Conservation (phyloP, 2,329 filamentous ascomycete species). For the Arthrobotrys sinensis region DNA sequence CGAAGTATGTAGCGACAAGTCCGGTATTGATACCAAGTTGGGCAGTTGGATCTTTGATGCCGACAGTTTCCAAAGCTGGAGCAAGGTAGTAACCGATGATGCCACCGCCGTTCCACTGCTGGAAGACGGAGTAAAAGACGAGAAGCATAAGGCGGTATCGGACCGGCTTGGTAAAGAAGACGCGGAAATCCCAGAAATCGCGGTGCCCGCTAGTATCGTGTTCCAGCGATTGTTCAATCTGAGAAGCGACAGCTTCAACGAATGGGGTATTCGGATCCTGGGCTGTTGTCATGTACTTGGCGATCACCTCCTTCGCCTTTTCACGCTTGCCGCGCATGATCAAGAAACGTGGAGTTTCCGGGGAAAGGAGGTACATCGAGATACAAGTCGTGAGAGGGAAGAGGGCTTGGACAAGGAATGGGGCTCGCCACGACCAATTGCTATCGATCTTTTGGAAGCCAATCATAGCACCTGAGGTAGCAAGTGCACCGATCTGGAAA, state of each 20-base stretch:
- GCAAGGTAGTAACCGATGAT: slow-evolving; percentile 69
- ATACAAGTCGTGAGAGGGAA: slow-evolving; percentile 70
- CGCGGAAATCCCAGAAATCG: slow-evolving; percentile 69
- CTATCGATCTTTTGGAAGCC: slow-evolving; percentile 67
- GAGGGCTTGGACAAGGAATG: slow-evolving; percentile 70
- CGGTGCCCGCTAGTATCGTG: slow-evolving; percentile 67
- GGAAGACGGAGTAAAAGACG: slow-evolving; percentile 70
- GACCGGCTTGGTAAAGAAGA: slow-evolving; percentile 70
- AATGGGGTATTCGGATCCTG: slow-evolving; percentile 68
- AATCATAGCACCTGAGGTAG: slow-evolving; percentile 69
- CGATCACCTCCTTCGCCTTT: slow-evolving; percentile 66
- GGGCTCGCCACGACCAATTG: slow-evolving; percentile 67
- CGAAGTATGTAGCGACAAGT: slow-evolving; percentile 69
- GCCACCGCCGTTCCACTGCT: slow-evolving; percentile 70
- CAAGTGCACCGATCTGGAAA: slow-evolving; percentile 69
- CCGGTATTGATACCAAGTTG: slow-evolving; percentile 69
- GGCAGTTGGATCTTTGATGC: slow-evolving; percentile 67
- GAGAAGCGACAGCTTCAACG: slow-evolving; percentile 68
- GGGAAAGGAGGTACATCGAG: slow-evolving; percentile 68
- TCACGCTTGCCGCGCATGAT: slow-evolving; percentile 66
- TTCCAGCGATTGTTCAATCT: slow-evolving; percentile 70
- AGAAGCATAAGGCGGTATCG: slow-evolving; percentile 69
- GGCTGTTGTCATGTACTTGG: slow-evolving; percentile 69
- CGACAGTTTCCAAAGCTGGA: slow-evolving; percentile 69
- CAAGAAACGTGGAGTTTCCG: slow-evolving; percentile 67